These are phyloP conservation scores for Hypoxylon sp. DNA, from an alignment of 2,329 filamentous ascomycete genomes.

Conservation along the genomic window DNA sequence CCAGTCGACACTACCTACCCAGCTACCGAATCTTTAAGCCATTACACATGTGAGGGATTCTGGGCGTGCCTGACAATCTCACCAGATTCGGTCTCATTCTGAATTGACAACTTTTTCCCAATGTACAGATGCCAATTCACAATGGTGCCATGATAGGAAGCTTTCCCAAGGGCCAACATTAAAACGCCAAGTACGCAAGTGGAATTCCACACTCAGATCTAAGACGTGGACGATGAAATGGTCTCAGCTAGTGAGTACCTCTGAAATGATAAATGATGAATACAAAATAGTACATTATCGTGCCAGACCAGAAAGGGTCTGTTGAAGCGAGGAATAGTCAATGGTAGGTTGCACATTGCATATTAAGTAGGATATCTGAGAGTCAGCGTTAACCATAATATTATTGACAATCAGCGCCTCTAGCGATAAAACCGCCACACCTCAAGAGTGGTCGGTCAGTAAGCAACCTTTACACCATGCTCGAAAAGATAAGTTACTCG, in stretches of 20 bases:
- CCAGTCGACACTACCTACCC: slow-evolving; percentile 26
- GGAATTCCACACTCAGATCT: slow-evolving; percentile 33
- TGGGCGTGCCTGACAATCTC: slow-evolving; percentile 37
- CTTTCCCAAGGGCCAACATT: slow-evolving; percentile 12
- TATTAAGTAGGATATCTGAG: slow-evolving; percentile 19
- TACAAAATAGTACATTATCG: slow-evolving; percentile 27
- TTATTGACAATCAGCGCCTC: slow-evolving; percentile 24
- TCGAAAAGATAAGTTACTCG: slow-evolving; percentile 10
- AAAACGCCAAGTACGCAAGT: slow-evolving; percentile 23
- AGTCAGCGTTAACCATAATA: slow-evolving; percentile 26
- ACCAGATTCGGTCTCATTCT: slow-evolving; percentile 14
- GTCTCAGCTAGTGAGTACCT: slow-evolving; percentile 36
- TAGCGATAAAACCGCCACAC: slow-evolving; percentile 30
- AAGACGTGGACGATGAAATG: slow-evolving; percentile 37
- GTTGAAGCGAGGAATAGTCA: slow-evolving; percentile 39
- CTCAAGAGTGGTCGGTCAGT: slow-evolving; percentile 33
- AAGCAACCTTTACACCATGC: slow-evolving; percentile 23
- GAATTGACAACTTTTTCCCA: slow-evolving; percentile 19
- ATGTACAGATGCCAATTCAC: slow-evolving; percentile 10
- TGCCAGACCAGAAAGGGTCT: slow-evolving; percentile 38
- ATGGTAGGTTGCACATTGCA: slow-evolving; percentile 28
- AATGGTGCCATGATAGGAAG: slow-evolving; percentile 7
- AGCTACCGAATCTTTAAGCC: slow-evolving; percentile 36
- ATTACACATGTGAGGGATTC: slow-evolving; percentile 30
- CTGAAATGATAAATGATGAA: slow-evolving; percentile 32